Base-by-base conservation (phyloP, 2,329 filamentous ascomycete species). In the Trichoderma koningiopsis region DNA sequence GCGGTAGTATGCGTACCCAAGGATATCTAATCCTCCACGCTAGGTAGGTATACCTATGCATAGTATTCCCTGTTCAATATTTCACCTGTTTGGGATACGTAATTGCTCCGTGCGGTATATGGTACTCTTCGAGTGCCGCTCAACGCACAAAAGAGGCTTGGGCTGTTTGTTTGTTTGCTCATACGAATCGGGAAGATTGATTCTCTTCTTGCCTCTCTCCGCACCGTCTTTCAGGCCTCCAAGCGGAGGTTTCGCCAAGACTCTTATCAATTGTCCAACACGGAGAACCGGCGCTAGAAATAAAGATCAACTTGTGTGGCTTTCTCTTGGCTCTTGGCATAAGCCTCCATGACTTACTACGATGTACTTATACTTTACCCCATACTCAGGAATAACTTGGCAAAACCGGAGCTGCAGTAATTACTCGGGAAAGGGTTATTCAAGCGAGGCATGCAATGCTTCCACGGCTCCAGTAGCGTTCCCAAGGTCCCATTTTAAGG, bases 271-370 rank as follows among this genome's bases (percentile, higher is more conserved):
- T 64, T 55, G 16, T 52, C 40, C 43, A 49, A 33, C 7, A 40
- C 58, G 47, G 19, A 49, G 47, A 11, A 22, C 29, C 37, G 22
- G 33, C n/a, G 22, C 16, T 31, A 24, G 29, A 37, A 53, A 47
- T 47, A 53, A 47, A 63, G 31, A 63, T 63, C 16, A 53, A 8
- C 35, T 24, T 16, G n/a, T 14, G 22, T n/a, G 14, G 27, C 52
- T n/a, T 29, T 62, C 62, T 47, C 8, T 40, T 19, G 33, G 19
- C n/a, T 57, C 62, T 66, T 66, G 62, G 62, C 62, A 57, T 57
- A 55, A 43, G 53, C 63, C 47, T 58, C 53, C 19, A 66, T 37
- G 33, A 40, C 37, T 31, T 33, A n/a, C 11, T 29, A n/a, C 14
- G 33, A n/a, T 53, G 11, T 47, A 35, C 13, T 2, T 55, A 14